Conservation (phyloP, 2,329 filamentous ascomycete genomes). For the Lecanosticta acicola region DNA sequence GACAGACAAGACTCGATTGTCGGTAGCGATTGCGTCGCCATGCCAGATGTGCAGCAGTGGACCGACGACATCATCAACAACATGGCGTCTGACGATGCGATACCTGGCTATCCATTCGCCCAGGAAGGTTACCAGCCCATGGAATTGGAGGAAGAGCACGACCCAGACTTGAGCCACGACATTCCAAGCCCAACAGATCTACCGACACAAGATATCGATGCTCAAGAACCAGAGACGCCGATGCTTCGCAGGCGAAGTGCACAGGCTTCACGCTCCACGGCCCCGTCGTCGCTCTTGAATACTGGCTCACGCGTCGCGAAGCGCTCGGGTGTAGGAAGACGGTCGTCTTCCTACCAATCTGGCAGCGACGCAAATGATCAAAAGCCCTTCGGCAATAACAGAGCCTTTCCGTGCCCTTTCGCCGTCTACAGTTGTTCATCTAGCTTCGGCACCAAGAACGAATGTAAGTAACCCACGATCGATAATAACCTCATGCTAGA, state of each 20-base stretch:
- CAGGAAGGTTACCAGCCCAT: slow-evolving; percentile 26
- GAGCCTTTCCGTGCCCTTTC: slow-evolving; percentile 71
- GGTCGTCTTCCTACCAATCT: slow-evolving; percentile 9
- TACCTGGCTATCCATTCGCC: slow-evolving; percentile 1
- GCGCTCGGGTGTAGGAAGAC: slow-evolving; percentile 10
- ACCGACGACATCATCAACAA: slow-evolving; percentile 14
- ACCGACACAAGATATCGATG: background rate
- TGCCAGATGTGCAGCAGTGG: slow-evolving; percentile 23
- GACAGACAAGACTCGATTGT: slow-evolving; percentile 1
- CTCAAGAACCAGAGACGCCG: slow-evolving; percentile 8
- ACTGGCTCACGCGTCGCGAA: slow-evolving; percentile 11
- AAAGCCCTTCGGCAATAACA: background rate
- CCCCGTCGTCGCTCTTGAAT: slow-evolving; percentile 3
- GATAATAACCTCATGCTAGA: no score
- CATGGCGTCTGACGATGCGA: slow-evolving; percentile 5
- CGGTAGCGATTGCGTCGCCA: slow-evolving; percentile 14
- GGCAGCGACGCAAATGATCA: background rate
- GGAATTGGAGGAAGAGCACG: slow-evolving; percentile 5
- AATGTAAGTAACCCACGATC: no score
- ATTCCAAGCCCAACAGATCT: slow-evolving; percentile 4
- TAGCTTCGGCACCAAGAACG: slow-evolving; percentile 76
- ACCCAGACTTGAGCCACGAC: slow-evolving; percentile 4
- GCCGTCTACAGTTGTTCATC: slow-evolving; percentile 66
- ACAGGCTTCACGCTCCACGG: slow-evolving; percentile 4
- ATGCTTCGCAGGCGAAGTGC: slow-evolving; percentile 17